Evolutionary conservation across 2,329 filamentous ascomycete species (phyloP), one percentile per base, ranked within the genome.

Genomic region (Fusarium torreyae): DNA sequence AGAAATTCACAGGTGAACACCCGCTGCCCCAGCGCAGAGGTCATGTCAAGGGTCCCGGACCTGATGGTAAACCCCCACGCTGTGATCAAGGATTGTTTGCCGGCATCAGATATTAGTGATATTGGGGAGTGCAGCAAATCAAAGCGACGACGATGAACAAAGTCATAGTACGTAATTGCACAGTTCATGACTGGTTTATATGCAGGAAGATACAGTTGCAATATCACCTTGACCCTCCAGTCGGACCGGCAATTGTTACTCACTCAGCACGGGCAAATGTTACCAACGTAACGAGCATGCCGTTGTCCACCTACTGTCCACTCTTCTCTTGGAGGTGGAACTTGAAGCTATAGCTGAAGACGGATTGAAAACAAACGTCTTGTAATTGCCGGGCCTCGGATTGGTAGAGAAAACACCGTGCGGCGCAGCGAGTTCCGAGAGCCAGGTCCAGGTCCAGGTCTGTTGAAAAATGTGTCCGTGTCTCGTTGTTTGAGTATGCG

Each of bases 381-480:
- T 61, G 45, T 40, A 62, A 54, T 62, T 54, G 4, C 5, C 15
- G n/a, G 22, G n/a, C 31, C 15, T 39, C 39, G 26, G 26, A 62
- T 61, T 62, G 45, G 58, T 20, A 62, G 39, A 56, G 24, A 24
- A 34, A 61, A 44, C 33, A 45, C 44, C 26, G 18, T 43, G 26
- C 6, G 7, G n/a, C 20, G 20, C 22, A 22, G 38, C 36, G 7
- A 20, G 20, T 43, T 34, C n/a, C 15, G 26, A 13, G 36, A 20
- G 36, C 36, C 22, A 39, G 44, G 34, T 34, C 33, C 24, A 52
- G 18, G 20, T 38, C 40, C 45, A 59, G 20, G 17, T 38, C 40
- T 44, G 56, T 56, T 20, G 40, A 49, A 40, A 49, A 57, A 42
- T 15, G 20, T 20, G n/a, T 24, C 63, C 36, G 31, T 64, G 52